phyloP scores from a whole-genome alignment of 352 stramenopile genomes.

The Phytophthora boehmeriae region DNA sequence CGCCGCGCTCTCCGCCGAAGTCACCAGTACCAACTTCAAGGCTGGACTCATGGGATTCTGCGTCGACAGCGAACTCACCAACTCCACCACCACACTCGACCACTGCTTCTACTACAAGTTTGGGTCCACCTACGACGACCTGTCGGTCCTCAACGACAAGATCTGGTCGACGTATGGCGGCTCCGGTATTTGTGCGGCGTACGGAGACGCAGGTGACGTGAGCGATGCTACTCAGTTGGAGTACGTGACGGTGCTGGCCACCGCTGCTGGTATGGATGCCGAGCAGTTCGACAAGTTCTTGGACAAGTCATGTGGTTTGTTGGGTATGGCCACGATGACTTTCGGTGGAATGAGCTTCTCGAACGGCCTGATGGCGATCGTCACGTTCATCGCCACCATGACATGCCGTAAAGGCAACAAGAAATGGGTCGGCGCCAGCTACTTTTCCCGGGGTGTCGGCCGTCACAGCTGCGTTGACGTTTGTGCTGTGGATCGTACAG shows the following conservation, averaged over 20 bases:
- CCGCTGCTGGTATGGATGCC: constrained; percentile 49
- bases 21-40: constrained; percentile 21
- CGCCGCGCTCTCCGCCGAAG: constrained; percentile 1
- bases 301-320: constrained; percentile 51
- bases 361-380: constrained; percentile 46
- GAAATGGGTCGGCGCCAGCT: constrained; percentile 16
- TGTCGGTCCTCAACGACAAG: constrained; percentile 33
- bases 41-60: constrained; percentile 31
- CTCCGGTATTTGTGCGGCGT: constrained; percentile 58
- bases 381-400: constrained; percentile 38
- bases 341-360: constrained; percentile 48
- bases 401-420: constrained; percentile 37
- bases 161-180: constrained; percentile 49
- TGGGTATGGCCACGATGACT: constrained; percentile 48
- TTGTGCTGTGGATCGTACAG: constrained; percentile 54
- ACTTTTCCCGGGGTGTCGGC: constrained; percentile 7
- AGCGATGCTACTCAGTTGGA: constrained; percentile 29
- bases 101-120: constrained; percentile 75
- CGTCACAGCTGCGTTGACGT: constrained; percentile 11
- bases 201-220: constrained; percentile 33
- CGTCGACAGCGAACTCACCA: constrained; percentile 52
- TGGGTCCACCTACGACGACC: constrained; percentile 45
- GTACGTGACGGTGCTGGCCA: constrained; percentile 43
- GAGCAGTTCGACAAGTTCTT: constrained; percentile 64
- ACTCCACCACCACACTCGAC: constrained; percentile 45